Evolutionary conservation across 805 yeast species (phyloP).

Genomic region (Schizosaccharomyces octosporus): DNA sequence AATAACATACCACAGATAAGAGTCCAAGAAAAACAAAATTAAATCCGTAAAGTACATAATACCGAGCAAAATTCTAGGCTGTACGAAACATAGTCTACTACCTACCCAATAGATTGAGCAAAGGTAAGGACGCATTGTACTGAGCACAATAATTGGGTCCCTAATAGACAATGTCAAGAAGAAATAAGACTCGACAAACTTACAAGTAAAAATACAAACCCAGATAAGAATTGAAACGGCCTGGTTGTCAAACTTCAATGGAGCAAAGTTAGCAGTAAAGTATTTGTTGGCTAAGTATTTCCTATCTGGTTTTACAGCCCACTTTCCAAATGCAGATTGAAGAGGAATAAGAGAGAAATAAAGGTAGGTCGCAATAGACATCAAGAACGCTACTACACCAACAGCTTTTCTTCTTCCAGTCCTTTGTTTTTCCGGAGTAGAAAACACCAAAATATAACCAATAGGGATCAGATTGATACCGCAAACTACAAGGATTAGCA

Average conservation of each 20-base stretch:
- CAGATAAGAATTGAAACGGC: constrained; percentile 88
- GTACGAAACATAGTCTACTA: constrained; percentile 57
- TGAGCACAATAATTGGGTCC: constrained; percentile 81
- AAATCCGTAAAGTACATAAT: constrained; percentile 82
- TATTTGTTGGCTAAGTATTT: constrained; percentile 81
- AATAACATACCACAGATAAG: constrained; percentile 95
- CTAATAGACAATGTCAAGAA: constrained; percentile 69
- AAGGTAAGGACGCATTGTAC: constrained; percentile 57
- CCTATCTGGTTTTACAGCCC: constrained; percentile 67
- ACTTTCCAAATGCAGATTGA: constrained; percentile 86
- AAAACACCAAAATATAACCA: constrained; percentile 56
- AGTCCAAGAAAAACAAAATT: constrained; percentile 90
- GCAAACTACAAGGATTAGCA: constrained; percentile 44
- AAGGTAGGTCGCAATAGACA: constrained; percentile 58
- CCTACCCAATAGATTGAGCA: constrained; percentile 87
- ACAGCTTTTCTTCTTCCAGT: constrained; percentile 44
- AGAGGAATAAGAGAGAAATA: constrained; percentile 89
- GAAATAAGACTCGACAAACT: constrained; percentile 72
- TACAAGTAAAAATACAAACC: constrained; percentile 72
- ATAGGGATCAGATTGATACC: constrained; percentile 62
- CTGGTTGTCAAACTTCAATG: constrained; percentile 69
- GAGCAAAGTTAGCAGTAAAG: constrained; percentile 75
- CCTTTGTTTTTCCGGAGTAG: constrained; percentile 35
- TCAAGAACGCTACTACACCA: constrained; percentile 67
- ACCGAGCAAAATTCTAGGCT: constrained; percentile 72